phyloP scores from a whole-genome alignment of 164 flowering plant genomes.

The Aristolochia californica region DNA sequence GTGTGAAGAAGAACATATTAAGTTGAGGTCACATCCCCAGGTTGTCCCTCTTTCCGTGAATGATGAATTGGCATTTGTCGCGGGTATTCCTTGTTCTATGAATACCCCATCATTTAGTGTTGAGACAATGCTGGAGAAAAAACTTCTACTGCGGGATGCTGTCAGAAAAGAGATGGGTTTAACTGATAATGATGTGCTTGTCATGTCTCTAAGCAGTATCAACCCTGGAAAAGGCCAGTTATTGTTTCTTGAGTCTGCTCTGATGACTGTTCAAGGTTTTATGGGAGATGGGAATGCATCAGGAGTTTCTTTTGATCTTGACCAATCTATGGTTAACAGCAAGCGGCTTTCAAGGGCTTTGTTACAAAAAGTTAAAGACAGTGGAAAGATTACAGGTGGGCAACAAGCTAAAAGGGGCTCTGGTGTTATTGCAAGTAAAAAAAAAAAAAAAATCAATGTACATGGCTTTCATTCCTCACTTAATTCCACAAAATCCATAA shows the following conservation, averaged over 20 bases:
- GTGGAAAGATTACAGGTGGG: constrained; percentile 11
- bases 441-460: constrained; percentile 5
- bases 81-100: constrained; percentile 71
- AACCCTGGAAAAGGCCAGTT: constrained; percentile 90
- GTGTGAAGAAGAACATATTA: constrained; percentile 85
- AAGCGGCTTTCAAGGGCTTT: constrained; percentile 37
- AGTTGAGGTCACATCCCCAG: constrained; percentile 45
- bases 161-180: constrained; percentile 87
- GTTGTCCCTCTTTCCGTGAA: constrained; percentile 82
- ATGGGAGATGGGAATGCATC: constrained; percentile 7
- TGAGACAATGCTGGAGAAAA: constrained; percentile 71
- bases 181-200: constrained; percentile 73
- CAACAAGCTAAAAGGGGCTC: constrained; percentile 8
- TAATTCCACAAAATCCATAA: background rate
- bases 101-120: constrained; percentile 63
- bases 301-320: constrained; percentile 6
- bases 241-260: constrained; percentile 71
- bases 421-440: constrained; percentile 5
- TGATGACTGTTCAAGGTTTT: constrained; percentile 26
- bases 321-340: constrained; percentile 15
- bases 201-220: constrained; percentile 82
- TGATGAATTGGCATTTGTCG: constrained; percentile 94
- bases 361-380: constrained; percentile 21
- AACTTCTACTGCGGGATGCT: constrained; percentile 44
- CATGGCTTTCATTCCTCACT: constrained; percentile 1